Evolutionary conservation across 2,329 filamentous ascomycete genomes (phyloP).

Genomic region (Aspergillus pseudoglaucus): DNA sequence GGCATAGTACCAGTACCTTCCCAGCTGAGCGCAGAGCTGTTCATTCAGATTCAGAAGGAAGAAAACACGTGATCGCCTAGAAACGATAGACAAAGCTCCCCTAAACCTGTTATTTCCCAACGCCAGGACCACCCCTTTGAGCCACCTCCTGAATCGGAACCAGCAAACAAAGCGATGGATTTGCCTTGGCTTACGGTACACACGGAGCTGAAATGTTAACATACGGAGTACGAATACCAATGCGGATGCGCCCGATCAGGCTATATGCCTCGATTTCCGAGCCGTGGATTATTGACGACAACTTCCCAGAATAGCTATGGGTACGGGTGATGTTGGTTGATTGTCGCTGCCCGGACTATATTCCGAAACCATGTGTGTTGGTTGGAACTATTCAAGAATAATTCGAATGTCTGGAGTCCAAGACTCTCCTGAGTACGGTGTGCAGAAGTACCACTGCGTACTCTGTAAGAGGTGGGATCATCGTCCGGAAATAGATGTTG

Average conservation of each 20-base stretch:
- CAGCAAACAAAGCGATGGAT: not conserved
- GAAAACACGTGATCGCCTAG: not conserved
- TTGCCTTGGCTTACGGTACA: not conserved
- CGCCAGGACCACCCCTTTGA: constrained; percentile 1
- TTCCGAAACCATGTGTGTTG: no score
- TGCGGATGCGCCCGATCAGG: not conserved
- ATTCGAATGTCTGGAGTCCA: no score
- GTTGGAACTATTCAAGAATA: not conserved
- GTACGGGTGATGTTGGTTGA: no score
- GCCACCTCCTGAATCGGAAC: constrained; percentile 1
- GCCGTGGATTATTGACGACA: not conserved
- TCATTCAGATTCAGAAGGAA: not conserved
- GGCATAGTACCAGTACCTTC: no score
- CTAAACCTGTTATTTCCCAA: not conserved
- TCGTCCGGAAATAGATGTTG: not conserved
- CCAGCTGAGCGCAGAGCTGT: no score
- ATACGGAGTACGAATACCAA: no score
- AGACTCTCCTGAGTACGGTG: no score
- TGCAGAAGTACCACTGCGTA: not conserved
- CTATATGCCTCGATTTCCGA: not conserved
- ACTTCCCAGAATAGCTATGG: not conserved
- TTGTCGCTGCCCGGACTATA: no score
- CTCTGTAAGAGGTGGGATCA: not conserved
- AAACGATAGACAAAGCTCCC: not conserved
- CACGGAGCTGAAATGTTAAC: not conserved